A percentile compares a stretch with the other conserved stretches of the same genome.
These are phyloP conservation scores for Talaromyces albobiverticillius DNA, from an alignment of 2,329 filamentous ascomycete species.

Conservation along the genomic window DNA sequence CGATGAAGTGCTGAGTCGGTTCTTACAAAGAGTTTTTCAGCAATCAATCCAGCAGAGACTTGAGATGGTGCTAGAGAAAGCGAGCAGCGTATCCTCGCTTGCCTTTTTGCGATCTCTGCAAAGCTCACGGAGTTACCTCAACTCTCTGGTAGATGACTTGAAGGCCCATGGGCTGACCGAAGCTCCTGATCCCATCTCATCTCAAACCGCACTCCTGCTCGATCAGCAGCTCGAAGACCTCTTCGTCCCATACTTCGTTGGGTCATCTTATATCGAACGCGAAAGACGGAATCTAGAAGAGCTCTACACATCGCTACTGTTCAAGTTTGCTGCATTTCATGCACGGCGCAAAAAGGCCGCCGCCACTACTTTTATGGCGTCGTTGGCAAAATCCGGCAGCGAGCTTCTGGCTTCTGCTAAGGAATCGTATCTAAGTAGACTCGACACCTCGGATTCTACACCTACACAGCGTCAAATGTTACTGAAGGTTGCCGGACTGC, in stretches of 20 bases:
- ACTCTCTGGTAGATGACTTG: slow-evolving; percentile 81
- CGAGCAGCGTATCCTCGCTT: slow-evolving; percentile 83
- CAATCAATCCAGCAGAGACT: slow-evolving; percentile 95
- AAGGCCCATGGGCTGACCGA: slow-evolving; percentile 94
- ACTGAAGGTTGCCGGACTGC: slow-evolving; percentile 79
- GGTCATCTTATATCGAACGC: slow-evolving; percentile 63
- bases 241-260: slow-evolving; percentile 64
- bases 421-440: slow-evolving; percentile 83
- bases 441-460: slow-evolving; percentile 86
- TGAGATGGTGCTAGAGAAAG: slow-evolving; percentile 94
- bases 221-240: slow-evolving; percentile 67
- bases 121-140: slow-evolving; percentile 85
- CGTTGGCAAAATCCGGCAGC: slow-evolving; percentile 82
- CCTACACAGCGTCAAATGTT: slow-evolving; percentile 87
- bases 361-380: slow-evolving; percentile 80
- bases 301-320: slow-evolving; percentile 83
- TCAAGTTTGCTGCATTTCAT: slow-evolving; percentile 97
- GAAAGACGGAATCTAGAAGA: slow-evolving; percentile 70
- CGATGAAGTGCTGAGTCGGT: slow-evolving; percentile 88
- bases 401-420: slow-evolving; percentile 84
- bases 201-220: slow-evolving; percentile 70
- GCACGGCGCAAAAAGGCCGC: slow-evolving; percentile 74
- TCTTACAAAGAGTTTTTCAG: slow-evolving; percentile 93
- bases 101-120: slow-evolving; percentile 90
- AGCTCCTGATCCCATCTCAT: slow-evolving; percentile 85